Evolutionary conservation across 148 eudicot genomes (phyloP), one percentile per base, ranked within the genome.

Genomic region (Drosera capensis): DNA sequence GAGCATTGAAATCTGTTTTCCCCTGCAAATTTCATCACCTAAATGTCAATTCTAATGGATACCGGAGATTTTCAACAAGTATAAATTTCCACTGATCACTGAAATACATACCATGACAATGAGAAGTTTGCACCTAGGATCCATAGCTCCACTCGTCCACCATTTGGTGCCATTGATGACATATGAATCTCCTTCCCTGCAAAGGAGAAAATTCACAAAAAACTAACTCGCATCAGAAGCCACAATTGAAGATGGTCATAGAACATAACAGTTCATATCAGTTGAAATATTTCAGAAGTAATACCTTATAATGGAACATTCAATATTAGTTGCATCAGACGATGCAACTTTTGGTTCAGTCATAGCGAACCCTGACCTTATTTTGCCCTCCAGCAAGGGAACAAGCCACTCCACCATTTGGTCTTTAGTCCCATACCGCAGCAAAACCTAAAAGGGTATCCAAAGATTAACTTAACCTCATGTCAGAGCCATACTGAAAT

Each of bases 121-220:
- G 30, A 90, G 95, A 45, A 90, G 46, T 65, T 72, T 84, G 75
- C 97, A 90, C 65, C 97, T 73, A 55, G 97, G 95, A 73, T 90
- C 97, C 97, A 90, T 90, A 24, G 97, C 97, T 64, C 97, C 97
- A 57, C 97, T 90, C n/a, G 97, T 84, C 95, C 97, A 90, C 97
- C 97, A 90, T 55, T 90, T 84, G 28, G 59, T 80, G 35, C 97
- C 97, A 47, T 80, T 90, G 23, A 90, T 80, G 47, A 90, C 62
- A 62, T 84, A 90, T 2, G 70, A 72, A 47, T 80, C 95, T 20
- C 85, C 97, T 40, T 90, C 71, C 55, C 97, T 90, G 68, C 26
- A 56, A 67, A 20, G 22, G 31, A 36, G 11, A 52, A 45, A 2
- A 17, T n/a, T 25, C 16, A 23, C 7, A 1, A 30, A 8, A 49